Evolutionary conservation across 169 alveolate genomes (phyloP).

Genomic region (Cryptosporidium felis): DNA sequence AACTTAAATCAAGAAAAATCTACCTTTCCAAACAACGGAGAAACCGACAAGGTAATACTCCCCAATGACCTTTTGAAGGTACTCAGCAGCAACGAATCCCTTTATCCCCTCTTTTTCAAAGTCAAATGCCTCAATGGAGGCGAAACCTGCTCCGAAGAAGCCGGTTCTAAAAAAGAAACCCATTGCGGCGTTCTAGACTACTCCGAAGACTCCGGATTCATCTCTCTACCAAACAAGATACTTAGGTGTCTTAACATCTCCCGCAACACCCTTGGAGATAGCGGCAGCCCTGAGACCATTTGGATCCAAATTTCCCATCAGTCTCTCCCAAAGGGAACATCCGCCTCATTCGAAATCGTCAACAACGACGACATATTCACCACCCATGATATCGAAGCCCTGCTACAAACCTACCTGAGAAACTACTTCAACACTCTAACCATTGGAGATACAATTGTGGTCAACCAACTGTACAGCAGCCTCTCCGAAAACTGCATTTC

Average conservation of each 20-base stretch:
- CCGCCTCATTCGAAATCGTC: constrained; percentile 38
- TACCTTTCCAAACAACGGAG: constrained; percentile 29
- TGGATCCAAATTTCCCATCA: constrained; percentile 30
- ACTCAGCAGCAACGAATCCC: neutral
- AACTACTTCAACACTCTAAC: constrained; percentile 42
- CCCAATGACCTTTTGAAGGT: constrained; percentile 2
- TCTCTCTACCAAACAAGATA: constrained; percentile 40
- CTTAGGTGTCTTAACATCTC: constrained; percentile 29
- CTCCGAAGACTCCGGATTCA: constrained; percentile 16
- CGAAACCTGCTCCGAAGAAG: neutral
- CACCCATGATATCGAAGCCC: constrained; percentile 24
- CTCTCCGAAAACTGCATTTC: neutral
- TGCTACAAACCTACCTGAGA: constrained; percentile 19
- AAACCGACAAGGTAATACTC: constrained; percentile 31
- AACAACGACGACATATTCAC: constrained; percentile 16
- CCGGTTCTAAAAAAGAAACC: neutral
- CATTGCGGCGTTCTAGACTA: constrained; percentile 62
- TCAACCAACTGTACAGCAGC: neutral
- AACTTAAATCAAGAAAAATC: neutral
- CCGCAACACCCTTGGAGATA: neutral
- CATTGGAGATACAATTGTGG: constrained; percentile 26
- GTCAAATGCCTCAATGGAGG: constrained; percentile 25
- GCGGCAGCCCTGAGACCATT: neutral
- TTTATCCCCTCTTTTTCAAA: constrained; percentile 42
- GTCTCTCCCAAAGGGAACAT: constrained; percentile 14